Evolutionary conservation across 352 stramenopile genomes (phyloP).

Genomic region (Phytophthora colocasiae): DNA sequence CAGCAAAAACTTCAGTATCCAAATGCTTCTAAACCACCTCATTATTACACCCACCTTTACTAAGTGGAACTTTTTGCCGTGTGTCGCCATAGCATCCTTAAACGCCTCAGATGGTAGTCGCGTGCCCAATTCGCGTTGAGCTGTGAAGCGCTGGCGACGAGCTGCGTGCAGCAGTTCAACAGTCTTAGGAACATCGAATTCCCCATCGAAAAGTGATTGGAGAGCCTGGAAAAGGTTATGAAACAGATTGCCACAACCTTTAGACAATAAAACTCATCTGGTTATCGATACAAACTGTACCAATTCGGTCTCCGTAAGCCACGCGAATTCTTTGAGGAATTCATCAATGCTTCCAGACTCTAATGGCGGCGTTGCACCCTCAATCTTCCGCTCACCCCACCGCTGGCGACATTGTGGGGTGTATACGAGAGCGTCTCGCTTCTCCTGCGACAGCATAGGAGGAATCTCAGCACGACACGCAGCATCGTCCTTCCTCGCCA

Average conservation of each 20-base stretch:
- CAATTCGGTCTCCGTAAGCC: constrained; percentile 61
- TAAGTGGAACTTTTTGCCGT: constrained; percentile 71
- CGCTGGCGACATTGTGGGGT: constrained; percentile 42
- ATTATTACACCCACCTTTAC: constrained; percentile 49
- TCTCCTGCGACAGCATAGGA: constrained; percentile 41
- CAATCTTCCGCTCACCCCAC: constrained; percentile 40
- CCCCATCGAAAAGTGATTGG: constrained; percentile 63
- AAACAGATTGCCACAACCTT: not conserved
- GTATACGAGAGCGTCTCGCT: constrained; percentile 29
- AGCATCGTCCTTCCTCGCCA: constrained; percentile 36
- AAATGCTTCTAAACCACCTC: not conserved
- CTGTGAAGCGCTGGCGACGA: constrained; percentile 39
- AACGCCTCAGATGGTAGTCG: constrained; percentile 50
- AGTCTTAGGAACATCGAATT: constrained; percentile 56
- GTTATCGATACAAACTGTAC: constrained; percentile 33
- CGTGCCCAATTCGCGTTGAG: constrained; percentile 30
- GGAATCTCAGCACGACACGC: constrained; percentile 67
- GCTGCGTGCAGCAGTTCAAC: constrained; percentile 43
- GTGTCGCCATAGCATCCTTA: constrained; percentile 41
- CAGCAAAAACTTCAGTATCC: constrained; percentile 6
- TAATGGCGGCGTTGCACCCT: constrained; percentile 23
- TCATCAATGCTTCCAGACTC: constrained; percentile 50
- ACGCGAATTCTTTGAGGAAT: constrained; percentile 57
- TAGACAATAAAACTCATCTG: not conserved
- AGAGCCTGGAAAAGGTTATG: constrained; percentile 48